These are phyloP conservation scores for Betula pendula DNA, from an alignment of 306 rosid genomes.

Conservation along the genomic window DNA sequence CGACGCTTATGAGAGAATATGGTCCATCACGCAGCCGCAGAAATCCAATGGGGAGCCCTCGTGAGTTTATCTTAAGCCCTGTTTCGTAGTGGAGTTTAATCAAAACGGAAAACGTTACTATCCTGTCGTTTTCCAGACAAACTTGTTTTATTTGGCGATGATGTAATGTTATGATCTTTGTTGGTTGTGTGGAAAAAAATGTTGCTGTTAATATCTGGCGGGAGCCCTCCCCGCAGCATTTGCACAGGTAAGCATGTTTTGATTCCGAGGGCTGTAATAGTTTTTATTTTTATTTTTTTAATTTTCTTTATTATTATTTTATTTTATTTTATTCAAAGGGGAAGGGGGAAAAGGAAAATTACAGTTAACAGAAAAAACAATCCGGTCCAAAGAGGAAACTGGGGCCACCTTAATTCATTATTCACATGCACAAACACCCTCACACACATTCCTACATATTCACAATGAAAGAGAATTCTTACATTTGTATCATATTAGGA, in stretches of 20 bases:
- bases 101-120: constrained; percentile 16
- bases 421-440: too few species aligned
- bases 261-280: too few species aligned
- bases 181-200: constrained; percentile 42
- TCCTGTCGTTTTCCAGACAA: constrained; percentile 26
- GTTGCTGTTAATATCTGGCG: constrained; percentile 28
- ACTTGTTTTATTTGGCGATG: constrained; percentile 24
- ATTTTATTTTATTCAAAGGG: too few species aligned
- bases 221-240: constrained; percentile 6
- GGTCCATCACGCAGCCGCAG: constrained; percentile 39
- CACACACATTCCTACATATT: too few species aligned
- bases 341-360: too few species aligned
- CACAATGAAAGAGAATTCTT: too few species aligned
- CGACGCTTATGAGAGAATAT: constrained; percentile 58
- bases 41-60: constrained; percentile 36
- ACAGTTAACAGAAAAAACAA: too few species aligned
- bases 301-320: too few species aligned
- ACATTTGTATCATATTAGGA: too few species aligned
- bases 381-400: too few species aligned
- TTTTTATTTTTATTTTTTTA: too few species aligned
- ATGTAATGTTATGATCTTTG: constrained; percentile 26
- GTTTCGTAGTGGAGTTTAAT: constrained; percentile 21
- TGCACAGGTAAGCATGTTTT: not conserved
- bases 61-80: constrained; percentile 21
- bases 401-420: too few species aligned